These are phyloP conservation scores for Zygosaccharomyces bisporus DNA, from an alignment of 805 yeast genomes.

Conservation along the genomic window DNA sequence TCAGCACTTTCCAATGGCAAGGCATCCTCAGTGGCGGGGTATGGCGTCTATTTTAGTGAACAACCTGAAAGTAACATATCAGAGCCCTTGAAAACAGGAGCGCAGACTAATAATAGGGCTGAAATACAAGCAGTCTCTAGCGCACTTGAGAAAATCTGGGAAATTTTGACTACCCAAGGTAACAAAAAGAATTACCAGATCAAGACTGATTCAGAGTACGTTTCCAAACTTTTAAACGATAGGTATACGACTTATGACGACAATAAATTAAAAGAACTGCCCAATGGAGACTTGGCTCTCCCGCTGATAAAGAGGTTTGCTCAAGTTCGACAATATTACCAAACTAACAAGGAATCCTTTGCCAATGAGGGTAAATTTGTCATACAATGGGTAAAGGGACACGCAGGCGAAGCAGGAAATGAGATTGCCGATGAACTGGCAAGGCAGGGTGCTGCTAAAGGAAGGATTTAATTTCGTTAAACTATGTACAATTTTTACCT, in stretches of 20 bases:
- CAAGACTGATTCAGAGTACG: constrained; percentile 68
- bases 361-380: constrained; percentile 39
- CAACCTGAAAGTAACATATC: constrained; percentile 49
- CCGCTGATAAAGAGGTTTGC: constrained; percentile 43
- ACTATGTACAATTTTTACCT: constrained; percentile 8
- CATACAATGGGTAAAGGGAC: constrained; percentile 68
- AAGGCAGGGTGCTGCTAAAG: constrained; percentile 50
- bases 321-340: constrained; percentile 39
- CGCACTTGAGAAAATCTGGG: constrained; percentile 48
- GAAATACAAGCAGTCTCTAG: constrained; percentile 65
- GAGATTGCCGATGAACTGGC: constrained; percentile 76
- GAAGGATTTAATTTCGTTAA: not conserved
- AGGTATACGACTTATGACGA: constrained; percentile 53
- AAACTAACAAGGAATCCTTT: constrained; percentile 22
- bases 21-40: constrained; percentile 45
- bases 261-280: constrained; percentile 37
- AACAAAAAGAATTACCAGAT: constrained; percentile 40
- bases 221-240: constrained; percentile 49
- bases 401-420: constrained; percentile 65
- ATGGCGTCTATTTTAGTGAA: constrained; percentile 69
- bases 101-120: constrained; percentile 76
- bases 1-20: constrained; percentile 62
- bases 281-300: constrained; percentile 31
- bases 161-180: constrained; percentile 18
- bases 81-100: constrained; percentile 44